A percentile compares a stretch with the other conserved stretches of the same genome.
phyloP scores from a whole-genome alignment of 768 basidiomycete species.

The Phanerochaete carnosa region DNA sequence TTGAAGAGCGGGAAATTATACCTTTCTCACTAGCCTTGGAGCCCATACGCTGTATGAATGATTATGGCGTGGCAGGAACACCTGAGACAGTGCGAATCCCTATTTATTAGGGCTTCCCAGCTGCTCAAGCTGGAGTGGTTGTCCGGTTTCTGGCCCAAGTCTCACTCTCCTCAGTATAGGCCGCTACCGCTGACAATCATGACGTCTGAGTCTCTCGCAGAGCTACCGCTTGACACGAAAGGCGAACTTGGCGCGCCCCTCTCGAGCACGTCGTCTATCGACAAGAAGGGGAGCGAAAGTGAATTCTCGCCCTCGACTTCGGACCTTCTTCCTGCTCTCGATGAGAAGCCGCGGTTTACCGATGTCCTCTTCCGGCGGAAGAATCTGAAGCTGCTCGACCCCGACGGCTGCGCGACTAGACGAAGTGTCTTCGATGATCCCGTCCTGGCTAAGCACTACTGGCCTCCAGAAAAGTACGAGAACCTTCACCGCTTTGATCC shows the following conservation, averaged over 20 bases:
- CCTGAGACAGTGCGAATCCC: neutral
- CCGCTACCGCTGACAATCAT: neutral
- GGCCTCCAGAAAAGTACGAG: conserved; percentile 49
- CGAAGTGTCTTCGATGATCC: conserved; percentile 57
- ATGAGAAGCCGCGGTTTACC: conserved; percentile 14
- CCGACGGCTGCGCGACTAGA: conserved; percentile 50
- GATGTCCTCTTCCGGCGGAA: conserved; percentile 14
- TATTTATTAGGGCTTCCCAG: neutral
- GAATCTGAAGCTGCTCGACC: conserved; percentile 21
- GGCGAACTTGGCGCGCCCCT: neutral
- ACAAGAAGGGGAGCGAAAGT: neutral
- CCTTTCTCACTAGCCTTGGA: neutral
- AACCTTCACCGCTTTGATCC: conserved; percentile 60
- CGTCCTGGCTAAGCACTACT: conserved; percentile 40
- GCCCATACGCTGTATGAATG: neutral
- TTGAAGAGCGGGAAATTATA: neutral
- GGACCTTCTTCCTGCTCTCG: conserved; percentile 11
- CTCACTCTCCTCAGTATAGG: neutral
- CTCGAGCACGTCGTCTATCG: conserved; percentile 9
- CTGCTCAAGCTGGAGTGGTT: neutral
- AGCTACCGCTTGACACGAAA: neutral
- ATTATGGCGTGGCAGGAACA: neutral
- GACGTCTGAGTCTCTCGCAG: neutral
- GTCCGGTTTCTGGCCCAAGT: neutral
- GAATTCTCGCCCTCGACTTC: neutral